Evolutionary conservation across 345 rosid genomes (phyloP).

Genomic region (Toxicodendron radicans): DNA sequence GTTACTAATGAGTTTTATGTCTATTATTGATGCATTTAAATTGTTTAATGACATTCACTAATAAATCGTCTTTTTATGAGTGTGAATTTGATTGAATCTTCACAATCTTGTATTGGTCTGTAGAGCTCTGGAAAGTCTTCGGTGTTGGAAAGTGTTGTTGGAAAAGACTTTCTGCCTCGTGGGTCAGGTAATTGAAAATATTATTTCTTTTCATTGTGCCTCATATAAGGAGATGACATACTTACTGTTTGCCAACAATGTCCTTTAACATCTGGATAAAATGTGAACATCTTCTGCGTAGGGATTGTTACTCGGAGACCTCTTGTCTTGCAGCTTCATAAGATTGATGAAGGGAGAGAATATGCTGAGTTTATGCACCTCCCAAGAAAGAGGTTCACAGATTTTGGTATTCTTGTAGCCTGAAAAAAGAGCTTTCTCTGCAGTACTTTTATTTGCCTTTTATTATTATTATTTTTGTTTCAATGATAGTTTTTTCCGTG

Average conservation of each 20-base stretch:
- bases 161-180: conserved; percentile 96
- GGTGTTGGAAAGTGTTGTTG: conserved; percentile 88
- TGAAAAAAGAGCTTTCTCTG: not conserved
- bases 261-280: conserved; percentile 16
- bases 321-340: conserved; percentile 93
- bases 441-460: not conserved
- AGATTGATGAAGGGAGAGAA: conserved; percentile 85
- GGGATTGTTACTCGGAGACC: conserved; percentile 99
- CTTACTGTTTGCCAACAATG: not conserved
- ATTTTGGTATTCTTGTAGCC: conserved; percentile 58
- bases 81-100: conserved; percentile 20
- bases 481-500: not conserved
- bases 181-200: conserved; percentile 67
- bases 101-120: conserved; percentile 14
- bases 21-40: conserved; percentile 1
- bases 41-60: not conserved
- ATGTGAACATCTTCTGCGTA: conserved; percentile 35
- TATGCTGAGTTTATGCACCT: conserved; percentile 98
- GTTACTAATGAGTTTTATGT: conserved; percentile 1
- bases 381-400: conserved; percentile 78
- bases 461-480: not conserved
- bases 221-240: not conserved
- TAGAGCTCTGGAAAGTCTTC: conserved; percentile 99
- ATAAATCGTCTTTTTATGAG: not conserved
- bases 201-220: conserved; percentile 8